Evolutionary conservation across 1,139 yeast species (phyloP), one percentile per base, ranked within the genome.

Genomic region (Lodderomyces metapsilosis): DNA sequence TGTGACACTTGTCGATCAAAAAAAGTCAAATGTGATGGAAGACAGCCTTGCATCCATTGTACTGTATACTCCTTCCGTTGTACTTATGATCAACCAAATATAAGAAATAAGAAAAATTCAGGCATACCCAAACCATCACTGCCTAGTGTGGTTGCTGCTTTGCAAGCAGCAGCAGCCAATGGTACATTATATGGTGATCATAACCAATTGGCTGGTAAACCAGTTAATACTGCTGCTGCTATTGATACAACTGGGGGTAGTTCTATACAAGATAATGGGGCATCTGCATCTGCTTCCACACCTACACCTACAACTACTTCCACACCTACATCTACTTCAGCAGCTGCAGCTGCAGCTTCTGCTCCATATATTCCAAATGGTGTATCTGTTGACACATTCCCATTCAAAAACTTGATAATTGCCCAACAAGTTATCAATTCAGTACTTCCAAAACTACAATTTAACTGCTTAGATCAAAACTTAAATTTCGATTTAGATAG

Each of bases 21-120:
- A 59, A 88, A 88, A 61, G 91, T 88, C 52, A 85, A 85, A 56
- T 88, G 96, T 62, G 94, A 88, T 50, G 96, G 96, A 12, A 80
- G 81, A 56, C 82, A 82, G 52, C 95, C 95, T 1, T 88, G 96
- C 62, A 82, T 84, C 38, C 94, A 86, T 58, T 88, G 96, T 58
- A 86, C 96, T 0, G 96, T 88, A 2, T 89, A 88, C 61, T 82
- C 88, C 8, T 87, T 84, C 60, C 64, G 74, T 45, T 85, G 92
- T 59, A 72, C 80, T 16, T 80, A 84, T 55, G 83, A 82, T 54
- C 85, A 83, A 54, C 92, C 92, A n/a, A 78, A 85, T 28, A 75
- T 79, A 47, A 65, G 92, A 41, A 78, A 80, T 53, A 68, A 62
- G 52, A 62, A 61, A 40, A 60, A 62, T 44, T 54, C 61, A 16